Evolutionary conservation across 2,329 filamentous ascomycete species (phyloP), one percentile per base, ranked within the genome.

Genomic region (Epicoccum nigrum): DNA sequence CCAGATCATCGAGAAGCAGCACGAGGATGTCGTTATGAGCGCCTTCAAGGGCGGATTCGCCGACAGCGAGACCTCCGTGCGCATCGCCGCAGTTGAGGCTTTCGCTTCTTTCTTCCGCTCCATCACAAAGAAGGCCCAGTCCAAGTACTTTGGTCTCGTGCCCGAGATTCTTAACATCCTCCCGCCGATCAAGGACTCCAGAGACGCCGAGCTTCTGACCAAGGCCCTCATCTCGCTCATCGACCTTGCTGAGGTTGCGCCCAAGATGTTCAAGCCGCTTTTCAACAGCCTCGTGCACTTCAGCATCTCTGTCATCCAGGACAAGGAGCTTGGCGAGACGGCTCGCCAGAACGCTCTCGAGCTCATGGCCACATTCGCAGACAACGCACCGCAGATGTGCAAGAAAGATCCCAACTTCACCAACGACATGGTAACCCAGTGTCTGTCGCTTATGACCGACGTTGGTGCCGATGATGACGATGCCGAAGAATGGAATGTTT

Each of bases 361-460:
- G 74, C 83, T 99, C 48, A 96, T 99, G 90, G 92, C 92, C 20
- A 99, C 94, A 0, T 99, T 99, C 72, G 92, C 93, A 60, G 94
- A 99, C 70, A 94, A 93, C 66, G 89, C 91, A 1, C 92, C 94
- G 4, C 88, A 88, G 30, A 93, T 97, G 86, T 97, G 94, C 80
- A 90, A 88, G 71, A 97, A 96, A 72, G 93, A 99, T 69, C 76
- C 86, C n/a, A 88, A 86, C 9, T 99, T 95, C 76, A 94, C 92
- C 2, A 87, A 84, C 54, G 92, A 97, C 59, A 99, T 99, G 94
- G 95, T 99, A 59, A 97, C 92, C 1, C 94, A 99, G 74, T 99
- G 94, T 73, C 79, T 99, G 62, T 97, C 93, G 63, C 78, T 99
- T 63, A 99, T 99, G 94, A 97, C 94, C 4, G 94, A 99, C 71